Percentiles rank a stretch among this genome's conserved stretches.
Evolutionary conservation across 164 flowering plant genomes (phyloP).

Genomic region (Vitis rotundifolia): DNA sequence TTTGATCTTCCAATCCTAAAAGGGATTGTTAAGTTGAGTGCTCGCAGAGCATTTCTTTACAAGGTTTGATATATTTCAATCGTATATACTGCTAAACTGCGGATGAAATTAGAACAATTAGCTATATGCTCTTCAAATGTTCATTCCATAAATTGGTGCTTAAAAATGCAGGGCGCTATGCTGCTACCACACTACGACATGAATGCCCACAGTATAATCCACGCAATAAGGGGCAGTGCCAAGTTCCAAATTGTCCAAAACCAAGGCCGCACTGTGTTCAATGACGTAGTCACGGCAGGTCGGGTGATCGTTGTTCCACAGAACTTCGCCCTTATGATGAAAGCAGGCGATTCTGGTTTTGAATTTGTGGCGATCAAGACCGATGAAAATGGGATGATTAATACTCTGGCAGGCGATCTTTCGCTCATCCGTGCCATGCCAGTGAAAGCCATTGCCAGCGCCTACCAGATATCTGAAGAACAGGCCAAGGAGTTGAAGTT

Average conservation of each 20-base stretch:
- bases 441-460: slow-evolving; percentile 18
- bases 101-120: no score
- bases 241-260: slow-evolving; percentile 22
- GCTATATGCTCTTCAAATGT: background rate
- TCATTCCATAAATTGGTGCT: background rate
- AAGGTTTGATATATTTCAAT: slow-evolving; percentile 4
- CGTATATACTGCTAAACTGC: background rate
- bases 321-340: slow-evolving; percentile 17
- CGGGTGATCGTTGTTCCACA: slow-evolving; percentile 30
- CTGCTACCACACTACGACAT: slow-evolving; percentile 26
- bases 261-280: slow-evolving; percentile 11
- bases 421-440: slow-evolving; percentile 24
- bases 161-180: slow-evolving; percentile 17
- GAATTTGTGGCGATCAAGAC: slow-evolving; percentile 24
- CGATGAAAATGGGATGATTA: slow-evolving; percentile 21
- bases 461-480: slow-evolving; percentile 21
- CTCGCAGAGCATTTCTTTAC: slow-evolving; percentile 18
- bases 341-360: slow-evolving; percentile 21
- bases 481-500: slow-evolving; percentile 26
- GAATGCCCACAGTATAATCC: slow-evolving; percentile 22
- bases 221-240: slow-evolving; percentile 21
- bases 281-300: slow-evolving; percentile 17
- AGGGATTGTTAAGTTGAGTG: slow-evolving; percentile 9
- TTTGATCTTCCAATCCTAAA: slow-evolving; percentile 42
- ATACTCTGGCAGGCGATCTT: slow-evolving; percentile 19